These are phyloP conservation scores for Tardiomyces blankii DNA, from an alignment of 1,139 yeast species.

Conservation along the genomic window DNA sequence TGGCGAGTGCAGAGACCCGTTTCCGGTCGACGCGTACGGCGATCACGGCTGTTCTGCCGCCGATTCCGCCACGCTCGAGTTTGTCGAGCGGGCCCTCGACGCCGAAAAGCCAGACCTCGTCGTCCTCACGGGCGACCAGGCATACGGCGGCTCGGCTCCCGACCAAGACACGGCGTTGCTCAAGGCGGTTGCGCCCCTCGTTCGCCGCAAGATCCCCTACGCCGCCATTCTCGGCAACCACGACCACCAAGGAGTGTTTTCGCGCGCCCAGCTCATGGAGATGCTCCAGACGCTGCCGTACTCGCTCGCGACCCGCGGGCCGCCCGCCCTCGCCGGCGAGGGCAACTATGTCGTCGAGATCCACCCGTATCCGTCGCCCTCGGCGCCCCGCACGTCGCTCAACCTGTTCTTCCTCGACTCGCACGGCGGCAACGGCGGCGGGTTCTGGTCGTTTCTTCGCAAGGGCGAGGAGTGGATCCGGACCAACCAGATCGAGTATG, in stretches of 20 bases:
- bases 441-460: background rate
- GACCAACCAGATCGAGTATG: background rate
- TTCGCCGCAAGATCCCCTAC: constrained; percentile 59
- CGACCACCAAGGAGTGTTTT: constrained; percentile 67
- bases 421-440: constrained; percentile 37
- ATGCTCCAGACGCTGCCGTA: constrained; percentile 51
- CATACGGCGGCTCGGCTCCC: constrained; percentile 57
- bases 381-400: constrained; percentile 21
- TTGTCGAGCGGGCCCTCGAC: constrained; percentile 52
- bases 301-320: constrained; percentile 52
- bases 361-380: constrained; percentile 33
- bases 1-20: constrained; percentile 67
- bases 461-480: background rate
- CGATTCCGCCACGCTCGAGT: constrained; percentile 54
- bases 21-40: constrained; percentile 27
- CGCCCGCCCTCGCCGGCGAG: constrained; percentile 57
- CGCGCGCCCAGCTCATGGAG: constrained; percentile 50
- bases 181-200: constrained; percentile 63
- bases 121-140: constrained; percentile 79
- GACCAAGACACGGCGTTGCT: constrained; percentile 71
- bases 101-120: constrained; percentile 70
- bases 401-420: constrained; percentile 72
- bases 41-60: constrained; percentile 47
- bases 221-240: constrained; percentile 77
- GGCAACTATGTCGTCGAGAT: constrained; percentile 65